A percentile compares a stretch with the other conserved stretches of the same genome.
phyloP scores from a whole-genome alignment of 352 stramenopile species.

The Globisporangium spinosum region DNA sequence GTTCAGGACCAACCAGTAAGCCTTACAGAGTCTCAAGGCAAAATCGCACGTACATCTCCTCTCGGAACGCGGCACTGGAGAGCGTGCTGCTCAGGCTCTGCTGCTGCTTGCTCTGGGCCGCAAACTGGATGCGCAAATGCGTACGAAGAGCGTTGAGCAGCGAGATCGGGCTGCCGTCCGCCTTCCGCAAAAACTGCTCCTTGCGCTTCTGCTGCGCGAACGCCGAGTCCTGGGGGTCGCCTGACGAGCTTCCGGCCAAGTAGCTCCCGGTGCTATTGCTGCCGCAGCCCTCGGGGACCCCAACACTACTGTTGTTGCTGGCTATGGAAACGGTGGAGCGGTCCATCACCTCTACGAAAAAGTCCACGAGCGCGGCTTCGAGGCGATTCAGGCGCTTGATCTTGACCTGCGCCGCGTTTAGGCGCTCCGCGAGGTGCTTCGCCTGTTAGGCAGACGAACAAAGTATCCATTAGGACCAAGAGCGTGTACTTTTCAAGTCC shows the following conservation, averaged over 20 bases:
- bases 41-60: constrained; percentile 30
- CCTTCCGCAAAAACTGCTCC: constrained; percentile 51
- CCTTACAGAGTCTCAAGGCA: neutral
- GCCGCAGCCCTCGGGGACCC: neutral
- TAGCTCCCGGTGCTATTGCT: constrained; percentile 13
- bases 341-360: constrained; percentile 72
- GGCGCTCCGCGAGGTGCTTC: constrained; percentile 58
- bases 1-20: neutral
- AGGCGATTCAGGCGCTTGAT: constrained; percentile 57
- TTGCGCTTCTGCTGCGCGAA: constrained; percentile 50
- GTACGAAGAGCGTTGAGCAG: constrained; percentile 66
- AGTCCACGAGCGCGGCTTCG: constrained; percentile 61
- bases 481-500: neutral
- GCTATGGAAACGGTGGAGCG: constrained; percentile 8
- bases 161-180: constrained; percentile 60
- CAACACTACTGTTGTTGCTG: neutral
- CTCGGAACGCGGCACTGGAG: constrained; percentile 22
- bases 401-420: constrained; percentile 65
- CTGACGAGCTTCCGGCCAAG: neutral
- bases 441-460: constrained; percentile 19
- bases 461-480: neutral
- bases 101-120: constrained; percentile 39
- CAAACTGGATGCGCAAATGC: constrained; percentile 63
- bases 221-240: constrained; percentile 27
- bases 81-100: constrained; percentile 23